Evolutionary conservation across 169 alveolate species (phyloP).

Genomic region (Plasmodium fragile): DNA sequence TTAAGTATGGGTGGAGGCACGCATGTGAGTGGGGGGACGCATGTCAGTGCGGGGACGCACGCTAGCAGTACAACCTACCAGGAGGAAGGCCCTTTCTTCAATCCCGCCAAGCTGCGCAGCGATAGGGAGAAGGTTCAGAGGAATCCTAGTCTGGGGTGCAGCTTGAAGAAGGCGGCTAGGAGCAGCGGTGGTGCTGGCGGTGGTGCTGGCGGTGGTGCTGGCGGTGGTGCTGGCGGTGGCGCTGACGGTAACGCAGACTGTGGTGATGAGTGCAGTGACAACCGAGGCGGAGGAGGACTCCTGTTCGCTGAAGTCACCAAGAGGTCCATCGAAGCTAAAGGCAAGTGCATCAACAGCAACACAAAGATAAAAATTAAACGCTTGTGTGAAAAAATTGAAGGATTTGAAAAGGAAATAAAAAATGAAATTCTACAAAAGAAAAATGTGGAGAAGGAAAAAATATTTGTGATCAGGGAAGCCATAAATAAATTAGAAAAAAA

Average conservation of each 20-base stretch:
- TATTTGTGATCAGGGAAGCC: constrained; percentile 64
- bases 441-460: constrained; percentile 71
- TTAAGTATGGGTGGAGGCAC: constrained; percentile 7
- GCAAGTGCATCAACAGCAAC: constrained; percentile 52
- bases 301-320: constrained; percentile 13
- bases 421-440: constrained; percentile 62
- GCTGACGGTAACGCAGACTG: not conserved
- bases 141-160: constrained; percentile 14
- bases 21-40: not conserved
- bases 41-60: not conserved
- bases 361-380: constrained; percentile 65
- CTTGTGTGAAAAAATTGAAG: constrained; percentile 70
- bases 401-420: constrained; percentile 72
- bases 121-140: constrained; percentile 8
- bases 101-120: not conserved
- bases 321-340: constrained; percentile 24
- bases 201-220: too few species aligned
- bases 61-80: not conserved
- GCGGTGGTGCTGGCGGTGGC: not conserved
- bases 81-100: constrained; percentile 22
- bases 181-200: not conserved
- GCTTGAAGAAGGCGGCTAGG: constrained; percentile 14
- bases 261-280: not conserved
- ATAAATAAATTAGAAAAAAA: constrained; percentile 56
- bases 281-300: not conserved